Conservation (phyloP, 2,329 filamentous ascomycete genomes). For the Cadophora malorum region DNA sequence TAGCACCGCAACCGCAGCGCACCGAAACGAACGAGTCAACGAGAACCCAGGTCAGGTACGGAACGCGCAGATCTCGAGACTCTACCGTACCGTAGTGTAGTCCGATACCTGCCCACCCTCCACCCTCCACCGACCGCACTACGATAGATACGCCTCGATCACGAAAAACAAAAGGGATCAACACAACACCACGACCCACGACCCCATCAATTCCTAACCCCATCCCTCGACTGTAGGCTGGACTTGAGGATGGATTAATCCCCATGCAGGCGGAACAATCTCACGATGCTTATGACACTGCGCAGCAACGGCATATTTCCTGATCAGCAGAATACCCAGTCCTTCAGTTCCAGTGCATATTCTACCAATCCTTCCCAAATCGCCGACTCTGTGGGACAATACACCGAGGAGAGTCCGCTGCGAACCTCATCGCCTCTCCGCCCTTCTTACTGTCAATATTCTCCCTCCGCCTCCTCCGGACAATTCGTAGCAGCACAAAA, state of each 20-base stretch:
- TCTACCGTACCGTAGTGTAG: background rate
- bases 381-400: slow-evolving; percentile 32
- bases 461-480: slow-evolving; percentile 27
- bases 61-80: slow-evolving; percentile 10
- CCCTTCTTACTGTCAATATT: slow-evolving; percentile 29
- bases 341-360: slow-evolving; percentile 35
- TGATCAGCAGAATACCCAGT: slow-evolving; percentile 40
- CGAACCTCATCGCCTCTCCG: slow-evolving; percentile 30
- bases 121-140: background rate
- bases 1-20: slow-evolving; percentile 14
- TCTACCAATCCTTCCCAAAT: slow-evolving; percentile 23
- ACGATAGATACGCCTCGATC: background rate
- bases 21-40: slow-evolving; percentile 4
- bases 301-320: slow-evolving; percentile 43
- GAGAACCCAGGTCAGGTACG: slow-evolving; percentile 15
- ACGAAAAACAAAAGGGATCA: slow-evolving; percentile 24
- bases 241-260: slow-evolving; percentile 37
- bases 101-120: background rate
- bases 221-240: background rate
- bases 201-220: background rate
- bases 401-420: slow-evolving; percentile 32
- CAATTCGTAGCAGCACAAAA: slow-evolving; percentile 28
- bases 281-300: slow-evolving; percentile 61
- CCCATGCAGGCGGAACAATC: slow-evolving; percentile 31
- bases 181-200: background rate